Percentiles rank a stretch among this genome's conserved stretches.
These are phyloP conservation scores for Aspergillus clavatus DNA, from an alignment of 2,329 filamentous ascomycete species.

Conservation along the genomic window DNA sequence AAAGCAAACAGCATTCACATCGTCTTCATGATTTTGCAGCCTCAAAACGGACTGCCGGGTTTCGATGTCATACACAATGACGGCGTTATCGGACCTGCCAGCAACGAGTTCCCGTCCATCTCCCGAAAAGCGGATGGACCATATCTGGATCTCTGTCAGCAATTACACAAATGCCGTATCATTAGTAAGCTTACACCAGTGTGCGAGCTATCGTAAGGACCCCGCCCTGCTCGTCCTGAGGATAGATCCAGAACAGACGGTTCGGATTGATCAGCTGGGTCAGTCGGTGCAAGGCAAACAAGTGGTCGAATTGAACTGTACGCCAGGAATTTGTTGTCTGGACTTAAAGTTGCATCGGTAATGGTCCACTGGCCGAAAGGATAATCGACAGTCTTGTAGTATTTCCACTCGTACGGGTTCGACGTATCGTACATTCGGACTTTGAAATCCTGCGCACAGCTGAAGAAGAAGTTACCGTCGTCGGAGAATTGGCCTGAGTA, in stretches of 20 bases:
- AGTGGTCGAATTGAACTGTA: constrained; percentile 83
- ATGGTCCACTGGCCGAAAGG: constrained; percentile 92
- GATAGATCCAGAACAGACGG: constrained; percentile 74
- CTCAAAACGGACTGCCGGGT: constrained; percentile 67
- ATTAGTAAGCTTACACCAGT: constrained; percentile 39
- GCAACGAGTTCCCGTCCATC: constrained; percentile 88
- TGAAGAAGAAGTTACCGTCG: constrained; percentile 96
- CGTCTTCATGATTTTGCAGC: constrained; percentile 72
- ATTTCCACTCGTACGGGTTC: constrained; percentile 90
- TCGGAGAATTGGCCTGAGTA: constrained; percentile 97
- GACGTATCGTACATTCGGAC: constrained; percentile 97
- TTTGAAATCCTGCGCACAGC: constrained; percentile 84
- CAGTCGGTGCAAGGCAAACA: constrained; percentile 82
- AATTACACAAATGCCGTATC: not conserved
- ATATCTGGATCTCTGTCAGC: constrained; percentile 54
- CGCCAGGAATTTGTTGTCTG: constrained; percentile 85
- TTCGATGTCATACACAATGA: constrained; percentile 92
- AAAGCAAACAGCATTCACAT: constrained; percentile 96
- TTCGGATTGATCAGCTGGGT: constrained; percentile 74
- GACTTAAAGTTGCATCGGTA: constrained; percentile 85
- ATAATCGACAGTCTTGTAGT: constrained; percentile 86
- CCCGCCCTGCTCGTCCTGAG: constrained; percentile 33
- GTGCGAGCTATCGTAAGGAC: constrained; percentile 30
- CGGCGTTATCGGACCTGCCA: constrained; percentile 71
- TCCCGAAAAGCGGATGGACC: constrained; percentile 87